Evolutionary conservation across 306 rosid species (phyloP).

Genomic region (Amphicarpaea edgeworthii): DNA sequence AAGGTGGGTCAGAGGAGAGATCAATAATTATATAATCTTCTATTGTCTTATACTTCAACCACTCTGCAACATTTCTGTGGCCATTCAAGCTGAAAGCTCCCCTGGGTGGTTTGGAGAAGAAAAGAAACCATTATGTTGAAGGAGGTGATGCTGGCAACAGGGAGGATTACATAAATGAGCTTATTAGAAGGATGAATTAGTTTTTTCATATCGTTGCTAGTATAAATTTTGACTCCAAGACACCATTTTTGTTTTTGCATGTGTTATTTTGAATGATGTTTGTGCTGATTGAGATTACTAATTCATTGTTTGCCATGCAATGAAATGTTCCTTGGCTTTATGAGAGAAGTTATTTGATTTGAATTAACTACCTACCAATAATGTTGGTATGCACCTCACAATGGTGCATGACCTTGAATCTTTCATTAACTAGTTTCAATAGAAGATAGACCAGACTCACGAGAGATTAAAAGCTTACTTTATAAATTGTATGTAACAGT

Average conservation of each 20-base stretch:
- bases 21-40: too few relatives aligned
- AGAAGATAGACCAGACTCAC: too few relatives aligned
- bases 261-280: conserved; percentile 3
- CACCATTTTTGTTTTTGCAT: conserved; percentile 6
- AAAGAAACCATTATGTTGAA: conserved; percentile 82
- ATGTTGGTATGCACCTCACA: too few relatives aligned
- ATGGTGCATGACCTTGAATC: too few relatives aligned
- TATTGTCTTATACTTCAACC: too few relatives aligned
- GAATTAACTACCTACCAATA: too few relatives aligned
- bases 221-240: conserved; percentile 8
- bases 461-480: too few relatives aligned
- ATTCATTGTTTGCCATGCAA: background rate
- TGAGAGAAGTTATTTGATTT: background rate
- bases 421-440: too few relatives aligned
- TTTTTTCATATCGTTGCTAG: background rate
- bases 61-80: conserved; percentile 81
- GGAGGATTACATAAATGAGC: conserved; percentile 74
- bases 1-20: too few relatives aligned
- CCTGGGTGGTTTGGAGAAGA: conserved; percentile 79
- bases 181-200: conserved; percentile 86
- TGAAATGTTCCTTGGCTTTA: background rate
- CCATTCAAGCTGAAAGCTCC: conserved; percentile 89
- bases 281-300: background rate
- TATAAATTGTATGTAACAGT: too few relatives aligned
- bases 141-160: conserved; percentile 88